These are phyloP conservation scores for Coemansia sp. DNA, from an alignment of 192 early-diverging fungal species.

Conservation along the genomic window DNA sequence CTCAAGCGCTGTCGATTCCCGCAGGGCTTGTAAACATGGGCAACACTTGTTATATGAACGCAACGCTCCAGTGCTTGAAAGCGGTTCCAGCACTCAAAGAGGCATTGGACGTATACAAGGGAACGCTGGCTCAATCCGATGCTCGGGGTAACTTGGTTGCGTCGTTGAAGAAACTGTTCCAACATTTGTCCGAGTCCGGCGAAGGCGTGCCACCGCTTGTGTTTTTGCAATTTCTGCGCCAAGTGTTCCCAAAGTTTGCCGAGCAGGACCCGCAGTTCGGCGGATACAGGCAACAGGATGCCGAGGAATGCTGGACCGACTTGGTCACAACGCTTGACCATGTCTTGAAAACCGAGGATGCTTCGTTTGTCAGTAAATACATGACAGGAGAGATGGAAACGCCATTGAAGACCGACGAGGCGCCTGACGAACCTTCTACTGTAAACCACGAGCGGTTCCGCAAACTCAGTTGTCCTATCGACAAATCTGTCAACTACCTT, in stretches of 20 bases:
- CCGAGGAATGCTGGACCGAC: conserved; percentile 96
- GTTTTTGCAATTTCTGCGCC: conserved; percentile 78
- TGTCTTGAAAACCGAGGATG: conserved; percentile 1
- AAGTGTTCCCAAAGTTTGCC: conserved; percentile 83
- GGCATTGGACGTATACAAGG: conserved; percentile 57
- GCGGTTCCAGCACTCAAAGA: conserved; percentile 78
- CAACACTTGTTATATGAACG: conserved; percentile 90
- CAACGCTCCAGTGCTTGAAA: conserved; percentile 91
- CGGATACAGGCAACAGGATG: conserved; percentile 91
- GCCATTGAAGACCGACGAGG: conserved; percentile 62
- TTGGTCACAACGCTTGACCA: conserved; percentile 66
- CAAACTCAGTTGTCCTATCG: conserved; percentile 76
- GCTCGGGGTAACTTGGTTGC: conserved; percentile 61
- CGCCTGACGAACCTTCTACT: conserved; percentile 67
- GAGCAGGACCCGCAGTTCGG: conserved; percentile 69
- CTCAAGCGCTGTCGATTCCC: conserved; percentile 88
- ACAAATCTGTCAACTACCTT: conserved; percentile 50
- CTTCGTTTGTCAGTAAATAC: conserved; percentile 66
- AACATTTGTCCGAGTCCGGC: conserved; percentile 66
- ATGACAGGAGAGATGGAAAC: conserved; percentile 72
- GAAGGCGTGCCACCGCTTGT: conserved; percentile 74
- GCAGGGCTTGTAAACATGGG: conserved; percentile 88
- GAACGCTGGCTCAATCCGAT: conserved; percentile 8
- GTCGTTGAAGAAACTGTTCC: conserved; percentile 72
- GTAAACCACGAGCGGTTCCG: conserved; percentile 69